Conservation (phyloP, 345 rosid genomes). For the Rhodamnia argentea region DNA sequence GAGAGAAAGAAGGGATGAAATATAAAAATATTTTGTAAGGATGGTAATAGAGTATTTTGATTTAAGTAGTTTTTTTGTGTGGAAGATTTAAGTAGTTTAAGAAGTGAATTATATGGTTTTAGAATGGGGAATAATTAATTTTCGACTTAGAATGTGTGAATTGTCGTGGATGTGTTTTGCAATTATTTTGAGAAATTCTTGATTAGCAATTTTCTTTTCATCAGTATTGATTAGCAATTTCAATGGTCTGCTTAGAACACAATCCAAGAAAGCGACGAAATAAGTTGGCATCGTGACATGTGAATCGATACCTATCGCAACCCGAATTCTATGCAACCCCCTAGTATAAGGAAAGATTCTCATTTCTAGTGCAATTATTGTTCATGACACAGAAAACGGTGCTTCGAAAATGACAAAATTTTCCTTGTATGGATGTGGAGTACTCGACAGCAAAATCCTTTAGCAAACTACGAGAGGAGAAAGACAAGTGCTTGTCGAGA, state of each 20-base stretch:
- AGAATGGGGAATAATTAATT: not conserved
- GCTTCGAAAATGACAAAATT: too few relatives aligned
- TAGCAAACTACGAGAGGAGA: too few relatives aligned
- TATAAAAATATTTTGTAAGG: not conserved
- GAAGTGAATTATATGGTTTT: not conserved
- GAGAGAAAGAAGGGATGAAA: not conserved
- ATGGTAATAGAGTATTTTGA: not conserved
- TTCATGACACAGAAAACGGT: too few relatives aligned
- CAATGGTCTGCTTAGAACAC: fast-evolving
- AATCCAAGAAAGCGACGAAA: not conserved
- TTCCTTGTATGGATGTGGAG: too few relatives aligned
- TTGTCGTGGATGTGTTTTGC: not conserved
- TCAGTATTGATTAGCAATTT: too few relatives aligned
- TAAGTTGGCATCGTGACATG: not conserved
- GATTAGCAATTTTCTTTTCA: not conserved
- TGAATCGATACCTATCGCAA: not conserved
- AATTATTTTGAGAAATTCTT: too few relatives aligned
- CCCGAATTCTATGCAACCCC: too few relatives aligned
- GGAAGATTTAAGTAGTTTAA: not conserved
- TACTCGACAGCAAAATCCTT: too few relatives aligned
- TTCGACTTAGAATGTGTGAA: not conserved
- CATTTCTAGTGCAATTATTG: too few relatives aligned
- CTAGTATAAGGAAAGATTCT: not conserved
- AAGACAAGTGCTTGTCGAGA: not conserved
- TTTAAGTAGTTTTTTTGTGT: not conserved